Evolutionary conservation across 495 filamentous ascomycete genomes (phyloP).

Genomic region (Lophiostoma macrostomum): DNA sequence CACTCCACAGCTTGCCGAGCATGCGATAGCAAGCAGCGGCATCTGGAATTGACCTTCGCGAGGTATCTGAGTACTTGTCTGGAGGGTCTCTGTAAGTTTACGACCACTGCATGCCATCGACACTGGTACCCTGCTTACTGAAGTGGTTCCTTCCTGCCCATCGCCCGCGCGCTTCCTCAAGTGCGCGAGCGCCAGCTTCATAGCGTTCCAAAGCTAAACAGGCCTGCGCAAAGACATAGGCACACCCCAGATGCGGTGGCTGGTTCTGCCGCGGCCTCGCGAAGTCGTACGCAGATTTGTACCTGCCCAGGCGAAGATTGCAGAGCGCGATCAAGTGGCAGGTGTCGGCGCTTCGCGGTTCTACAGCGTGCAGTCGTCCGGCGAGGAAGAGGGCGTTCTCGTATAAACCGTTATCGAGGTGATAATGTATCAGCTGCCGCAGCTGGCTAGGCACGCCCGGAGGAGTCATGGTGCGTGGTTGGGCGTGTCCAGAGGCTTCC

Average conservation of each 20-base stretch:
- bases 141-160: slow-evolving; percentile 72
- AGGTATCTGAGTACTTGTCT: slow-evolving; percentile 64
- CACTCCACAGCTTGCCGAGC: slow-evolving; percentile 82
- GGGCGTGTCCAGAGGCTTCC: too few species aligned
- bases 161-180: slow-evolving; percentile 68
- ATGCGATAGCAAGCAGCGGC: slow-evolving; percentile 75
- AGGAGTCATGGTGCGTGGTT: slow-evolving; percentile 57
- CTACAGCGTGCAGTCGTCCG: slow-evolving; percentile 77
- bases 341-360: slow-evolving; percentile 73
- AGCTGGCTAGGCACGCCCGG: slow-evolving; percentile 69
- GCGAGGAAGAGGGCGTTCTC: slow-evolving; percentile 90
- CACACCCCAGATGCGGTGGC: slow-evolving; percentile 77
- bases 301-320: slow-evolving; percentile 75
- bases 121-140: slow-evolving; percentile 51
- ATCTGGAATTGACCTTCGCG: slow-evolving; percentile 64
- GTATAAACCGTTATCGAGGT: slow-evolving; percentile 84
- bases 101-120: not conserved
- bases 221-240: slow-evolving; percentile 86
- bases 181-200: slow-evolving; percentile 71
- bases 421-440: slow-evolving; percentile 82
- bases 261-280: slow-evolving; percentile 60
- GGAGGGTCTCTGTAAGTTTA: slow-evolving; percentile 29
- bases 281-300: slow-evolving; percentile 69
- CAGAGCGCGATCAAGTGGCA: slow-evolving; percentile 80
- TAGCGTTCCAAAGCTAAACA: slow-evolving; percentile 75